Conservation (phyloP, 768 basidiomycete genomes). For the Cantharellus cinnabarinus region DNA sequence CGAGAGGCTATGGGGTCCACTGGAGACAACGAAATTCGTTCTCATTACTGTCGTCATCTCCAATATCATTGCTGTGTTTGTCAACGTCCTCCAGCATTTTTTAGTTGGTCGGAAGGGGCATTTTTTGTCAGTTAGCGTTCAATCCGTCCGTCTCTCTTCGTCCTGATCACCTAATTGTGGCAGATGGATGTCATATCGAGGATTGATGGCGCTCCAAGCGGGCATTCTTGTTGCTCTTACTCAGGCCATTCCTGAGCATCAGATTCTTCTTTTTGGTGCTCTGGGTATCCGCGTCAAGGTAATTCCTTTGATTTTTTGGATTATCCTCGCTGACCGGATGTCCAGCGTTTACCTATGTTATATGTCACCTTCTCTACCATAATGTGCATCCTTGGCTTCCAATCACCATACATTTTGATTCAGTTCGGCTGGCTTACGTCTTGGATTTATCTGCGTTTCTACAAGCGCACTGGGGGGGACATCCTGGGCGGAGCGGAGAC, state of each 20-base stretch:
- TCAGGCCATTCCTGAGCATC: conserved; percentile 94
- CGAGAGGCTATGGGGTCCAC: conserved; percentile 82
- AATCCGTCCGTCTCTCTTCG: not conserved
- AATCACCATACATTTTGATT: conserved; percentile 79
- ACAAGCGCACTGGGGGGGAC: conserved; percentile 72
- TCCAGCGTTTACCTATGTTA: conserved; percentile 76
- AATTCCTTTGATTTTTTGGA: not conserved
- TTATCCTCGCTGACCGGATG: not conserved
- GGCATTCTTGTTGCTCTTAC: conserved; percentile 89
- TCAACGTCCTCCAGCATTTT: conserved; percentile 75
- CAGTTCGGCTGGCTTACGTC: conserved; percentile 98
- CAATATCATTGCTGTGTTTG: conserved; percentile 72
- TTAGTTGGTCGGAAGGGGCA: conserved; percentile 47
- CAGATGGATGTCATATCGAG: conserved; percentile 52
- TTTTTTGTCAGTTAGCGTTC: conserved; percentile 42
- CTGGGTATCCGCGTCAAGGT: conserved; percentile 83
- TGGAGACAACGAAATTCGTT: conserved; percentile 75
- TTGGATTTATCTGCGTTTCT: conserved; percentile 92
- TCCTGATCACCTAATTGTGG: conserved; percentile 37
- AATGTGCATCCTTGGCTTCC: conserved; percentile 62
- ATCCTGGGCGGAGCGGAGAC: conserved; percentile 32
- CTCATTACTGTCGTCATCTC: conserved; percentile 54
- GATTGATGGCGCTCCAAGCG: conserved; percentile 79
- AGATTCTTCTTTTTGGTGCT: conserved; percentile 78
- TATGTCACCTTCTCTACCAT: conserved; percentile 82